A percentile compares a stretch with the other conserved stretches of the same genome.
Conservation (phyloP, 345 rosid genomes). For the Conringia planisiliqua region DNA sequence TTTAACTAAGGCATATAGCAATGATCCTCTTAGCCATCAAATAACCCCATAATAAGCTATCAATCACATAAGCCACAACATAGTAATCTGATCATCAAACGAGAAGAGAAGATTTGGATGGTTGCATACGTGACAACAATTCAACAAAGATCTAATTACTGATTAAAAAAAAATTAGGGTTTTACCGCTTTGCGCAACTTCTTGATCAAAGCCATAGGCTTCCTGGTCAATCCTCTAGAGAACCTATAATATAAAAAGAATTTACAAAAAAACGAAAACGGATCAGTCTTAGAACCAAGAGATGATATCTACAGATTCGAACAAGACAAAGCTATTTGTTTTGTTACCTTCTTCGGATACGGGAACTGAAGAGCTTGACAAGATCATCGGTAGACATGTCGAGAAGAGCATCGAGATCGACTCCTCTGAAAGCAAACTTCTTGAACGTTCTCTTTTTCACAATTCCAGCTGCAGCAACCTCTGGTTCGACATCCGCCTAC, state of each 20-base stretch:
- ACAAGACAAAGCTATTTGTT: background rate
- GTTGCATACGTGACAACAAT: no score
- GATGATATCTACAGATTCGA: background rate
- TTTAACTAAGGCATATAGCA: no score
- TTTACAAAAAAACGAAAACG: background rate
- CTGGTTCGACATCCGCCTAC: slow-evolving; percentile 47
- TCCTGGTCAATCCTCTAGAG: slow-evolving; percentile 63
- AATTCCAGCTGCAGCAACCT: slow-evolving; percentile 32
- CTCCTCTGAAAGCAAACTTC: slow-evolving; percentile 73
- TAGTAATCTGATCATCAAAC: no score
- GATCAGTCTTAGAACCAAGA: background rate
- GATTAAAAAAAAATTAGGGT: no score
- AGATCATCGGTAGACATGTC: slow-evolving; percentile 52
- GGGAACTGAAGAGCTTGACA: slow-evolving; percentile 54
- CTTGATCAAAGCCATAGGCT: slow-evolving; percentile 67
- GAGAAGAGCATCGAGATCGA: slow-evolving; percentile 31
- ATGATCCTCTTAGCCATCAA: no score
- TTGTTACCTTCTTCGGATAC: slow-evolving; percentile 73
- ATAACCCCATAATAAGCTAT: no score
- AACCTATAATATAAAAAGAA: slow-evolving; percentile 39
- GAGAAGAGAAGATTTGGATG: no score
- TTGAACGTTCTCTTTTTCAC: slow-evolving; percentile 78
- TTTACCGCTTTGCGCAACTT: slow-evolving; percentile 59
- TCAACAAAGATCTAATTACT: no score
- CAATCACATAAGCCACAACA: no score